Evolutionary conservation across 805 yeast genomes (phyloP), one percentile per base, ranked within the genome.

Genomic region (Candida ulmi): DNA sequence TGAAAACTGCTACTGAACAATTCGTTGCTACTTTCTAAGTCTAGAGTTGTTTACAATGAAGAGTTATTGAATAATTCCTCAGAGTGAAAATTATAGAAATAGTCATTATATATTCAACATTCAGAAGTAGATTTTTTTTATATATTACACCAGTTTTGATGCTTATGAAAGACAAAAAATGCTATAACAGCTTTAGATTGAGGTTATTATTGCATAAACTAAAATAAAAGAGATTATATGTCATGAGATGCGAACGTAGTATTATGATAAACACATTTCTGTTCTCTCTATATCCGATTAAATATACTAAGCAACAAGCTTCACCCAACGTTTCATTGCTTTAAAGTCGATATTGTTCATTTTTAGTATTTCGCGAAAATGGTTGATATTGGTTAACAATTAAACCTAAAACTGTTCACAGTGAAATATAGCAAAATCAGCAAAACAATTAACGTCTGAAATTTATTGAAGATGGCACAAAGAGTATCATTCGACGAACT

Each of bases 1-100:
- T 93, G 74, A 90, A 83, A 80, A 54, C 83, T 65, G 95, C 88
- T 61, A 85, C 98, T 60, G 91, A 87, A 76, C 74, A 90, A 61
- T 93, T 93, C 71, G 80, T 83, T 66, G 83, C 95, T 64, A 80
- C 97, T 65, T 91, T 90, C 76, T 77, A 76, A 75, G 9, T 21
- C 24, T 21, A 21, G 24, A 21, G 9, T 7, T 21, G 24, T 21
- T 21, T 21, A 6, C 24, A 9, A 7, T 21, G 24, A 9, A 53
- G 12, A 15, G 24, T 27, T 40, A 33, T 24, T 33, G 32, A 33
- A 31, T 38, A 33, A 28, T 13, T 33, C 33, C 31, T 26, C 9
- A 9, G 9, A 7, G 24, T 21, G 24, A 33, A 27, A 34, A n/a
- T 26, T 35, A 24, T 21, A 33, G 28, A 26, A 13, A 17, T 28